Evolutionary conservation across 768 basidiomycete species (phyloP).

Genomic region (Xerocomus brunneocitrinus): DNA sequence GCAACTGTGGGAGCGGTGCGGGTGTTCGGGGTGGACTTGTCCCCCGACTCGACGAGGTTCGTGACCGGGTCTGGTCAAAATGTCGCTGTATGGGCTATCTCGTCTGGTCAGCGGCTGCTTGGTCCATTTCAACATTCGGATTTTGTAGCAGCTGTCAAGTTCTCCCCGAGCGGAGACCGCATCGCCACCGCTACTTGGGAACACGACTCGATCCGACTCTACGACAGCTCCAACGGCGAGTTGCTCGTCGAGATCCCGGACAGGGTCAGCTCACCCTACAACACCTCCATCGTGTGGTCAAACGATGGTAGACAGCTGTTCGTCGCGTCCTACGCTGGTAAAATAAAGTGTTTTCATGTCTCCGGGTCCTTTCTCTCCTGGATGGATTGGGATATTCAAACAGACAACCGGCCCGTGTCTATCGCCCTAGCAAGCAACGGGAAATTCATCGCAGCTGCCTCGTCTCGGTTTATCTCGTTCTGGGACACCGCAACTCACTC

Average conservation of each 20-base stretch:
- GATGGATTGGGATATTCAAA: not conserved
- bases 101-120: constrained; percentile 1
- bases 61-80: constrained; percentile 1
- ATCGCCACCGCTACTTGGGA: constrained; percentile 13
- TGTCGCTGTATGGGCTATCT: constrained; percentile 2
- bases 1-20: not conserved
- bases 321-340: constrained; percentile 1
- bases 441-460: not conserved
- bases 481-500: constrained; percentile 5
- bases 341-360: constrained; percentile 6
- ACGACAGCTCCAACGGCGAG: not conserved
- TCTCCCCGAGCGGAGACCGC: constrained; percentile 23
- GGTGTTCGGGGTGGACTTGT: constrained; percentile 7
- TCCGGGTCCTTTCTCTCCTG: constrained; percentile 1
- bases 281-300: constrained; percentile 3
- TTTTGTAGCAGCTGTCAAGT: constrained; percentile 8
- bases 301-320: constrained; percentile 1
- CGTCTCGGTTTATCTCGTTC: constrained; percentile 1
- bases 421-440: constrained; percentile 3
- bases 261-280: constrained; percentile 6
- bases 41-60: constrained; percentile 7
- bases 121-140: constrained; percentile 3
- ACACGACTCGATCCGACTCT: constrained; percentile 1
- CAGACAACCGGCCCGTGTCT: not conserved
- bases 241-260: constrained; percentile 5